Conservation (phyloP, 1,139 yeast species). For the Sugiyamaella novakii region DNA sequence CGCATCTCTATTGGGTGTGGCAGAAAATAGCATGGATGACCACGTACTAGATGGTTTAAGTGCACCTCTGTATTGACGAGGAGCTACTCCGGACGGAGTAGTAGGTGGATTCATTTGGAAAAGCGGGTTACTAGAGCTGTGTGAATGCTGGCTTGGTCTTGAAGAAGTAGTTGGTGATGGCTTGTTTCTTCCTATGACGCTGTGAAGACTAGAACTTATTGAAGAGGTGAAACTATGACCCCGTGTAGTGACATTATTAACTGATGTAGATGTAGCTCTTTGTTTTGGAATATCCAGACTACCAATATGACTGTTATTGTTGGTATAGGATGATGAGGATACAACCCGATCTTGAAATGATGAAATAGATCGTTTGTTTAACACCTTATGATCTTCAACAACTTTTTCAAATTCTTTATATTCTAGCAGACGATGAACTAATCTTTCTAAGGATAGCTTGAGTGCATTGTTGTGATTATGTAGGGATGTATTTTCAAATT, state of each 20-base stretch:
- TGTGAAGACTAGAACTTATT: constrained; percentile 18
- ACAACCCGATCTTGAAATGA: constrained; percentile 37
- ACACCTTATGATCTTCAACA: constrained; percentile 35
- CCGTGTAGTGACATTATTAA: neutral
- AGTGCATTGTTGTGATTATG: constrained; percentile 40
- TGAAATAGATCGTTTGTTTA: constrained; percentile 35
- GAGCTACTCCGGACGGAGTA: constrained; percentile 10
- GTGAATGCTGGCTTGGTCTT: constrained; percentile 17
- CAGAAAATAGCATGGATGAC: constrained; percentile 23
- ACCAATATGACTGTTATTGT: constrained; percentile 13
- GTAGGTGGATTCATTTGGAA: constrained; percentile 16
- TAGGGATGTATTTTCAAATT: constrained; percentile 36
- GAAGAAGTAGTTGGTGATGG: constrained; percentile 8
- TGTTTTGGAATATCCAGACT: constrained; percentile 20
- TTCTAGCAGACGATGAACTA: constrained; percentile 41
- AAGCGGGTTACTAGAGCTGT: constrained; percentile 15
- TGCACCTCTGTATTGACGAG: constrained; percentile 16
- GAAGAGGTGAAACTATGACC: constrained; percentile 11
- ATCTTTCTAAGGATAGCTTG: constrained; percentile 38
- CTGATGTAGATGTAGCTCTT: neutral
- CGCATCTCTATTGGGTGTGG: neutral
- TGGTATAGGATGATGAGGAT: constrained; percentile 17
- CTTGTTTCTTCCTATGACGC: constrained; percentile 10
- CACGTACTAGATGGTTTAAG: constrained; percentile 22
- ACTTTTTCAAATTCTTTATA: constrained; percentile 37